phyloP scores from a whole-genome alignment of 2,329 filamentous ascomycete genomes.

The Aureobasidium sp. region DNA sequence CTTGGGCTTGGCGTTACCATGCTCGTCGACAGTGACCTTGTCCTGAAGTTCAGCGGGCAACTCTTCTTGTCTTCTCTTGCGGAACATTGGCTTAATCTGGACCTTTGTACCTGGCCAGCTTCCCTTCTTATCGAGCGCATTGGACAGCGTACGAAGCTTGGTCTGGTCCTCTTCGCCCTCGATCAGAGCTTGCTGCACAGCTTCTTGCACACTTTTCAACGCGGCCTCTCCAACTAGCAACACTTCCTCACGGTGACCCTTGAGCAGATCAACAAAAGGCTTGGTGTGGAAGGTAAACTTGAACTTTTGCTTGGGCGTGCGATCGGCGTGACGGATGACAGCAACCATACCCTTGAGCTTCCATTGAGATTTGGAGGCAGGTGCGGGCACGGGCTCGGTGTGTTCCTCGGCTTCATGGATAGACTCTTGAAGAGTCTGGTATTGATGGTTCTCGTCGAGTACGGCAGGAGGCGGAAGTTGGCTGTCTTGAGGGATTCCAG shows the following conservation, averaged over 20 bases:
- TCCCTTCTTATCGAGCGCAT: slow-evolving; percentile 86
- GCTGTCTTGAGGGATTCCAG: slow-evolving; percentile 20
- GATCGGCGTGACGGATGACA: slow-evolving; percentile 91
- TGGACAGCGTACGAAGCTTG: slow-evolving; percentile 79
- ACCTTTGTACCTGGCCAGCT: slow-evolving; percentile 95
- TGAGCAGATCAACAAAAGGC: slow-evolving; percentile 89
- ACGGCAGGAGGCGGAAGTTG: slow-evolving; percentile 28
- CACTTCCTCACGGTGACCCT: slow-evolving; percentile 93
- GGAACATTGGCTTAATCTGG: slow-evolving; percentile 98
- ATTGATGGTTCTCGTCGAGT: slow-evolving; percentile 11
- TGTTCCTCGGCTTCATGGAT: slow-evolving; percentile 14
- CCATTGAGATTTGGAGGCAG: slow-evolving; percentile 81
- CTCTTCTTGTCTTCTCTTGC: slow-evolving; percentile 70
- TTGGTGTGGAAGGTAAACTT: slow-evolving; percentile 98
- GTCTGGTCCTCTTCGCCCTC: slow-evolving; percentile 75
- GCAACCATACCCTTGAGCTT: slow-evolving; percentile 97
- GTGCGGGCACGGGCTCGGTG: slow-evolving; percentile 36
- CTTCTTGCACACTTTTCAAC: slow-evolving; percentile 78
- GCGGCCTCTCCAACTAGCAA: slow-evolving; percentile 88
- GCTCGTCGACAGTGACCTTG: slow-evolving; percentile 15
- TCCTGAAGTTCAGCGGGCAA: slow-evolving; percentile 26
- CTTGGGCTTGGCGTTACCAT: slow-evolving; percentile 20
- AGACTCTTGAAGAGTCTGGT: slow-evolving; percentile 17
- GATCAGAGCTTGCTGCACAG: slow-evolving; percentile 72
- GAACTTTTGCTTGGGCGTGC: slow-evolving; percentile 98